Evolutionary conservation across 2,329 filamentous ascomycete species (phyloP), one percentile per base, ranked within the genome.

Genomic region (Paecilomyces sp.): DNA sequence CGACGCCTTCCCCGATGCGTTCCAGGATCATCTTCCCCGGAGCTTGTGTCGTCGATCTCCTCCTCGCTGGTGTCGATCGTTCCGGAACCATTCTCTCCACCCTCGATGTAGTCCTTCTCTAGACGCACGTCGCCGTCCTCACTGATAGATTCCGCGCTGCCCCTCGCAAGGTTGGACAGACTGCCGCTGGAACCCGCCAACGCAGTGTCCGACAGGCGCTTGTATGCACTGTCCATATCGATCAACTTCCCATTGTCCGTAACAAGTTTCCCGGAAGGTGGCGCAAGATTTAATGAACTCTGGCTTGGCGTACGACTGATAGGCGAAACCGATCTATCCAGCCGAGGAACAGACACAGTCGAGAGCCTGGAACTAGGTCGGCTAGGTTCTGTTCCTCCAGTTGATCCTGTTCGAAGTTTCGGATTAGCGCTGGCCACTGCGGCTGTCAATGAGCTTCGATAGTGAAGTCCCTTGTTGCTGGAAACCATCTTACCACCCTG

Each of bases 21-120:
- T 58, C 74, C 68, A 56, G 73, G 77, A 57, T 84, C 81, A 62
- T 92, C 89, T 54, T 91, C 89, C 52, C 87, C 88, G 1, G 88
- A 89, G 62, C 77, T 79, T 3, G 67, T 70, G 54, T 74, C 70
- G 18, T 75, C 68, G 15, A 70, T 69, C 22, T 77, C 77, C 36
- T 91, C 89, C 12, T 91, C 88, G 67, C 86, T 91, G 58, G 83
- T 88, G 64, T 87, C 85, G 41, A 88, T 85, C 2, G 79, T 78
- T 57, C 85, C 77, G 51, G 78, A 77, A 58, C 65, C 62, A 54
- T 73, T 71, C 56, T 88, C 81, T 60, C 88, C 86, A 52, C 87
- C 87, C 64, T 88, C 86, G 24, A 86, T 86, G 52, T 88, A 85
- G 67, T 89, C 86, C 70, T 91, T 91, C 55, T 86, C 80, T 62